phyloP scores from a whole-genome alignment of 2,329 filamentous ascomycete genomes.

The Teratosphaeriaceae sp. region DNA sequence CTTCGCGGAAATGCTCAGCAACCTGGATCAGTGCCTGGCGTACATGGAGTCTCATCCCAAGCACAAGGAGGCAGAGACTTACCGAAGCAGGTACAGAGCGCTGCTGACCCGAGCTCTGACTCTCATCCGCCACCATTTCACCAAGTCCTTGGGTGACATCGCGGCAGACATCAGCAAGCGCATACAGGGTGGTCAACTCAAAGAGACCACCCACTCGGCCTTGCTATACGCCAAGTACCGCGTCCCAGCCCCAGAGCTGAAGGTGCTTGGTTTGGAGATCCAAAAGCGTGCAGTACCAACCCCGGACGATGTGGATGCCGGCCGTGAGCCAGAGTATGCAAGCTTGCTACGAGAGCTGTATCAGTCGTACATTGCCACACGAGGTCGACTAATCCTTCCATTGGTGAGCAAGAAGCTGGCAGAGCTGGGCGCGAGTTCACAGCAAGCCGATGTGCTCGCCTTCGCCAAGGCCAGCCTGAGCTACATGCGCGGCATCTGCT shows the following conservation, averaged over 20 bases:
- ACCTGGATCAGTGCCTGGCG: slow-evolving; percentile 81
- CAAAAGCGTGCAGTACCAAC: slow-evolving; percentile 57
- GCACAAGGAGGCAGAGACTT: slow-evolving; percentile 82
- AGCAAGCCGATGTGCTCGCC: slow-evolving; percentile 56
- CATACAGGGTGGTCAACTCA: slow-evolving; percentile 60
- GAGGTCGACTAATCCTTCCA: slow-evolving; percentile 53
- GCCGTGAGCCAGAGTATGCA: slow-evolving; percentile 58
- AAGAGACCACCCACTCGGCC: slow-evolving; percentile 65
- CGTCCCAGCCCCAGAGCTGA: slow-evolving; percentile 58
- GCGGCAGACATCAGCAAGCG: slow-evolving; percentile 56
- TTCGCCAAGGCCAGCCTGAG: slow-evolving; percentile 60
- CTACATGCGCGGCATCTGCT: slow-evolving; percentile 58
- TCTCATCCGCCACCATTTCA: slow-evolving; percentile 61
- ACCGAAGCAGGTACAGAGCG: slow-evolving; percentile 79
- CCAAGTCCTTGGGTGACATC: slow-evolving; percentile 55
- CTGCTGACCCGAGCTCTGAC: slow-evolving; percentile 65
- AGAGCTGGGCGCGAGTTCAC: slow-evolving; percentile 51
- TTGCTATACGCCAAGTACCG: slow-evolving; percentile 66
- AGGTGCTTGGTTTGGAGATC: slow-evolving; percentile 60
- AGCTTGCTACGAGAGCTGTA: slow-evolving; percentile 60
- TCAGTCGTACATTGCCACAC: slow-evolving; percentile 54
- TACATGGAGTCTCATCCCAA: slow-evolving; percentile 84
- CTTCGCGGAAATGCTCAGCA: slow-evolving; percentile 81
- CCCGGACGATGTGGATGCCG: slow-evolving; percentile 37
- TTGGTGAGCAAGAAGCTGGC: slow-evolving; percentile 56